These are phyloP conservation scores for Colletotrichum liaoningense DNA, from an alignment of 2,329 filamentous ascomycete species.

Conservation along the genomic window DNA sequence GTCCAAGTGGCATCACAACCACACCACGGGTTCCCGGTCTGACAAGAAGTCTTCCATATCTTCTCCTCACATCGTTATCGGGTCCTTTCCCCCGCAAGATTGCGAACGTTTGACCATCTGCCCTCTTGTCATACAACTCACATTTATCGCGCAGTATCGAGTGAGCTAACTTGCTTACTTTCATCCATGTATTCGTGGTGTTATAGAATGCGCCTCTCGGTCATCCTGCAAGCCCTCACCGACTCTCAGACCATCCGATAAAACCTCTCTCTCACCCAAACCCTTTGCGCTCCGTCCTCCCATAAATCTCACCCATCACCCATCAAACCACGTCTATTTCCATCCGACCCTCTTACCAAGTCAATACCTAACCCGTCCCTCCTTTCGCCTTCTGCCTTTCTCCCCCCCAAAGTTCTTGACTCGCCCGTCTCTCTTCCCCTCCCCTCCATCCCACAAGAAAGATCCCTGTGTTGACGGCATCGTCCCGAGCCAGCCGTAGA, in stretches of 20 bases:
- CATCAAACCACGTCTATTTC: background rate
- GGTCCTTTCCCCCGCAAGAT: background rate
- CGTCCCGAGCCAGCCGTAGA: background rate
- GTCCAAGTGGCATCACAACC: constrained; percentile 20
- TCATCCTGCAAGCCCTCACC: background rate
- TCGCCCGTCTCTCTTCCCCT: background rate
- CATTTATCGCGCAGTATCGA: background rate
- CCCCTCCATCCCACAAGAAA: background rate
- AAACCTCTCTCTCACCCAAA: background rate
- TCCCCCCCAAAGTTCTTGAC: background rate
- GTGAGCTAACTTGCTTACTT: background rate
- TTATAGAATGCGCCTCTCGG: background rate
- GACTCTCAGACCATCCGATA: constrained; percentile 26
- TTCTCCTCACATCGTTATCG: background rate
- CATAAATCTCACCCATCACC: constrained; percentile 2
- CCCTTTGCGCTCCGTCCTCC: background rate
- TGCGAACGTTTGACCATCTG: background rate
- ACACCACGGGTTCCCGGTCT: background rate
- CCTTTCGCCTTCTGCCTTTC: background rate
- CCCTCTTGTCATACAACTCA: background rate
- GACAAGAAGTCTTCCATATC: background rate
- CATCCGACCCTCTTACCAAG: background rate
- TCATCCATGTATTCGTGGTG: too few species aligned
- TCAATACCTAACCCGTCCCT: background rate
- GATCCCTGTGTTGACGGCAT: background rate